Evolutionary conservation across 441 rosid genomes (phyloP).

Genomic region (Corymbia calophylla): DNA sequence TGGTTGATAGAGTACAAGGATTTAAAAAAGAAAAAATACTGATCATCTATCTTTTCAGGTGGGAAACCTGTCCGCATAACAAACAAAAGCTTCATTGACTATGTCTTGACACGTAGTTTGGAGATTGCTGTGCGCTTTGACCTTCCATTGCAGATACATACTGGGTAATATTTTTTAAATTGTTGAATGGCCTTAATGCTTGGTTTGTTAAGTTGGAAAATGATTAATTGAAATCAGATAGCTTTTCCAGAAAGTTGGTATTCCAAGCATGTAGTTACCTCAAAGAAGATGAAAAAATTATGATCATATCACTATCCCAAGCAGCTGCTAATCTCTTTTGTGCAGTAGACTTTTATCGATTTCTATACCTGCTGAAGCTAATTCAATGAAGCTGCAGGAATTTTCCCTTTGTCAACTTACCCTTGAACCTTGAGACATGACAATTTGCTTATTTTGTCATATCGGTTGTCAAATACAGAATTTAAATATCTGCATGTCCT

Average conservation of each 20-base stretch:
- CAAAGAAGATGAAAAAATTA: not conserved
- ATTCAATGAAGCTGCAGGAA: not conserved
- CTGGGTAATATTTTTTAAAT: constrained; percentile 54
- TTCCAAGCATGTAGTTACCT: not conserved
- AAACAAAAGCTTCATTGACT: constrained; percentile 74
- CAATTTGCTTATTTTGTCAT: not conserved
- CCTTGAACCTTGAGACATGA: not conserved
- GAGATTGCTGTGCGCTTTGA: constrained; percentile 50
- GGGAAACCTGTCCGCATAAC: constrained; percentile 61
- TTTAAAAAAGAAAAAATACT: not conserved
- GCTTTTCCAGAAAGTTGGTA: not conserved
- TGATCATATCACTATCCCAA: not conserved
- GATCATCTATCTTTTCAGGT: constrained; percentile 37
- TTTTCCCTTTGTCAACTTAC: not conserved
- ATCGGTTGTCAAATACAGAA: not conserved
- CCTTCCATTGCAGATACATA: constrained; percentile 94
- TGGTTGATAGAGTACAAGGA: not conserved
- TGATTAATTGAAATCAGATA: not conserved
- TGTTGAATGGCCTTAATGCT: not conserved
- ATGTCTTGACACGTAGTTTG: constrained; percentile 56
- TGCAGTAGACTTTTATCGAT: not conserved
- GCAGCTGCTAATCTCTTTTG: not conserved
- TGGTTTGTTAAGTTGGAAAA: not conserved
- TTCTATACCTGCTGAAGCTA: not conserved
- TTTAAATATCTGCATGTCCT: not conserved